A percentile compares a stretch with the other conserved stretches of the same genome.
Conservation (phyloP, 139 green algal genomes). For the Chlamydomonas sp. region DNA sequence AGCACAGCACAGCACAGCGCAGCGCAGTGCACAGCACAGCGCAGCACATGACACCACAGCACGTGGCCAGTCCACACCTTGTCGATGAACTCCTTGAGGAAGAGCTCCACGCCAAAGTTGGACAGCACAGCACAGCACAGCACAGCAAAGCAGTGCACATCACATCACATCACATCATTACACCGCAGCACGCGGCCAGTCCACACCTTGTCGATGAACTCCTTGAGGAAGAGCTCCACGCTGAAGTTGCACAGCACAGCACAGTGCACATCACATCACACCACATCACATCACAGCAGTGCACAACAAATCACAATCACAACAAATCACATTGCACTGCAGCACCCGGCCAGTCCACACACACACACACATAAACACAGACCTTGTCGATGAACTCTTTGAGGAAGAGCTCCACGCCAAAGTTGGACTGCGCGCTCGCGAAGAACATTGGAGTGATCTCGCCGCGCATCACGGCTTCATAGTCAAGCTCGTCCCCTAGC, state of each 20-base stretch:
- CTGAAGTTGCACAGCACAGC: not conserved
- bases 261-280: no score
- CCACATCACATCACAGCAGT: no score
- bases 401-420: slow-evolving; percentile 73
- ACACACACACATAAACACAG: no score
- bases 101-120: slow-evolving; percentile 75
- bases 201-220: not conserved
- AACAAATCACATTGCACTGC: no score
- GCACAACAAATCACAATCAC: not conserved
- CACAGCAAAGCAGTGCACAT: no score
- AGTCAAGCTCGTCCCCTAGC: slow-evolving; percentile 54
- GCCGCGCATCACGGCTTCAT: slow-evolving; percentile 45
- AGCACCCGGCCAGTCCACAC: no score
- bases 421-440: slow-evolving; percentile 68
- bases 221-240: not conserved
- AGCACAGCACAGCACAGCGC: not conserved
- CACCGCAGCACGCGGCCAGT: no score
- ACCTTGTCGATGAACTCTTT: slow-evolving; percentile 38
- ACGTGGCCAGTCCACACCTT: no score
- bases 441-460: slow-evolving; percentile 71
- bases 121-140: no score
- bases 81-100: slow-evolving; percentile 51
- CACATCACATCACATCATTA: no score
- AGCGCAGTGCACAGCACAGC: no score
- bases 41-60: no score